These are phyloP conservation scores for Boletus rubropictus DNA, from an alignment of 768 basidiomycete species.

Conservation along the genomic window DNA sequence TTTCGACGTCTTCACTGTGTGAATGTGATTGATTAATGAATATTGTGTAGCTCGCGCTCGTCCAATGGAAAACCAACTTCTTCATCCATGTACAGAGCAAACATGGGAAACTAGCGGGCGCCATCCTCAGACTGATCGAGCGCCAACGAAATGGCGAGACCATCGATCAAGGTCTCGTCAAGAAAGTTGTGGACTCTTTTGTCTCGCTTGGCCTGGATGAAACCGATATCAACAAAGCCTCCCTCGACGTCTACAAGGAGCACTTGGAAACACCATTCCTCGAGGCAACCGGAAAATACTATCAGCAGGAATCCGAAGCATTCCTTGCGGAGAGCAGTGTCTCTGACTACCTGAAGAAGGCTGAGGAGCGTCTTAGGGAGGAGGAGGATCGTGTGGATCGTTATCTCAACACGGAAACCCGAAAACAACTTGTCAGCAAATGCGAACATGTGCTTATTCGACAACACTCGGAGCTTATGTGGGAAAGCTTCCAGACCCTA, in stretches of 20 bases:
- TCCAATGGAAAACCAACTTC: conserved; percentile 92
- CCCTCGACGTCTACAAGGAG: conserved; percentile 88
- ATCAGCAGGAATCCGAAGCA: conserved; percentile 84
- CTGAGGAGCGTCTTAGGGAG: conserved; percentile 86
- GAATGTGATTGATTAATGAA: conserved; percentile 2
- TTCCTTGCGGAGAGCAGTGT: conserved; percentile 87
- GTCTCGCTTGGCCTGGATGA: conserved; percentile 94
- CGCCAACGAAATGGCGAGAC: conserved; percentile 89
- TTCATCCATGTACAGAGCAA: conserved; percentile 85
- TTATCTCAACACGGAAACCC: conserved; percentile 85
- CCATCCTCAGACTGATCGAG: conserved; percentile 86
- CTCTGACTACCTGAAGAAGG: conserved; percentile 92
- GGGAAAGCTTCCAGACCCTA: conserved; percentile 86
- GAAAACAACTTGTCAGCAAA: conserved; percentile 70
- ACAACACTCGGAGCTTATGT: conserved; percentile 78
- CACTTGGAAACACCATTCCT: conserved; percentile 90
- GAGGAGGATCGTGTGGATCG: conserved; percentile 94
- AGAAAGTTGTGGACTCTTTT: conserved; percentile 92
- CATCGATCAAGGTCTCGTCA: conserved; percentile 88
- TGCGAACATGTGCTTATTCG: conserved; percentile 93
- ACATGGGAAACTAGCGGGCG: conserved; percentile 75
- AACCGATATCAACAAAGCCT: conserved; percentile 84
- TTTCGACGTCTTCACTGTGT: background rate
- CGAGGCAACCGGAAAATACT: conserved; percentile 82
- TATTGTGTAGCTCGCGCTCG: conserved; percentile 69